These are phyloP conservation scores for Phytophthora multivora DNA, from an alignment of 352 stramenopile genomes.

Conservation along the genomic window DNA sequence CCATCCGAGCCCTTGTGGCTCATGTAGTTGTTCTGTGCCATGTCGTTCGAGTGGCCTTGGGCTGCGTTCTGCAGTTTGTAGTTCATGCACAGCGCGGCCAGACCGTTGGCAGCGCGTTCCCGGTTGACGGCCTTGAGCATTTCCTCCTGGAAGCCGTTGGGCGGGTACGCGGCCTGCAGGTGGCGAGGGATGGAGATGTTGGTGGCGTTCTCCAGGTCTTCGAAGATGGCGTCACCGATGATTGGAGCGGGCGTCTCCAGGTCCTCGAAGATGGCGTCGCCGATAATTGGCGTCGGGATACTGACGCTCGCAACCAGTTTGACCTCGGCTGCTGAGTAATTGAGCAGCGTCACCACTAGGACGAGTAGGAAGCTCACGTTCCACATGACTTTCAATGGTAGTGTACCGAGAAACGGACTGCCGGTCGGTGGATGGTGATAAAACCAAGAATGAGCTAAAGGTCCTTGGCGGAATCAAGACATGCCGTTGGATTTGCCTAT, in stretches of 20 bases:
- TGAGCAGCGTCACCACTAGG: constrained; percentile 14
- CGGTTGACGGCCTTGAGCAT: constrained; percentile 60
- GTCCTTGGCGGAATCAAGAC: neutral
- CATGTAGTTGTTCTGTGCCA: constrained; percentile 56
- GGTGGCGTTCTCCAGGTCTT: constrained; percentile 13
- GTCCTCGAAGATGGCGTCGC: constrained; percentile 28
- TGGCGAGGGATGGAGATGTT: constrained; percentile 7
- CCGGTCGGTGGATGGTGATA: constrained; percentile 1
- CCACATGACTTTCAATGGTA: constrained; percentile 10
- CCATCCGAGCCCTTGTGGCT: constrained; percentile 52
- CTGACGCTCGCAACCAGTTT: constrained; percentile 8
- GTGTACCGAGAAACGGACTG: neutral
- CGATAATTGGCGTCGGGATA: constrained; percentile 24
- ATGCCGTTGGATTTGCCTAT: constrained; percentile 7
- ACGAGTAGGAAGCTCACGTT: constrained; percentile 7
- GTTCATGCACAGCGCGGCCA: constrained; percentile 49
- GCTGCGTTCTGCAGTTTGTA: constrained; percentile 34
- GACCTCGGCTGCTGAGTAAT: constrained; percentile 8
- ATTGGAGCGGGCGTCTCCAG: constrained; percentile 19
- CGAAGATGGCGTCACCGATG: constrained; percentile 25
- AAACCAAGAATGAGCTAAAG: constrained; percentile 32
- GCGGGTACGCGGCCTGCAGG: constrained; percentile 22
- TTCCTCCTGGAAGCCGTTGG: constrained; percentile 27
- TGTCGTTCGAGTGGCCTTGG: constrained; percentile 43
- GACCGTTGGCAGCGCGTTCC: constrained; percentile 41